Conservation (phyloP, 495 filamentous ascomycete species). For the Trichoderma orchidacearum region DNA sequence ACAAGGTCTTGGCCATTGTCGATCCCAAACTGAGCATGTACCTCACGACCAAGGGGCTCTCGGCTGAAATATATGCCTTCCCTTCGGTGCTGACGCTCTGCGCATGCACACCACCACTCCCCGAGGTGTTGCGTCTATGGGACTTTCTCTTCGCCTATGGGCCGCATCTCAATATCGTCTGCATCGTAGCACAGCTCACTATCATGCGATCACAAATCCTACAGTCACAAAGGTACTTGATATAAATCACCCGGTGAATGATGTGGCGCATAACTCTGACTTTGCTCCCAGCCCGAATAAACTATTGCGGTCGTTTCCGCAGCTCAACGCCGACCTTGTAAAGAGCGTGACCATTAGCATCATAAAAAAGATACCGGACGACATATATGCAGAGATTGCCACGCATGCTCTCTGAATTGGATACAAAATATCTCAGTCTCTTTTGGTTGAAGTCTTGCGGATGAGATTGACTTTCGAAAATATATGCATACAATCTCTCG, state of each 20-base stretch:
- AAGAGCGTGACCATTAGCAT: constrained; percentile 67
- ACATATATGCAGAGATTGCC: constrained; percentile 80
- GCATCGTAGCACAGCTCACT: constrained; percentile 92
- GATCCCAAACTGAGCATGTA: constrained; percentile 78
- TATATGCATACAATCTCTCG: too few species aligned
- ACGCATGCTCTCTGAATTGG: constrained; percentile 57
- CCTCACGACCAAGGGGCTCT: constrained; percentile 71
- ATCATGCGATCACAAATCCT: constrained; percentile 76
- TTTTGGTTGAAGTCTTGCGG: too few species aligned
- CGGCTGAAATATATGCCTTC: constrained; percentile 95
- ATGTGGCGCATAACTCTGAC: neutral
- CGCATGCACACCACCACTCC: constrained; percentile 92
- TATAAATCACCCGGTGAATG: too few species aligned
- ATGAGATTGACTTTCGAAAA: too few species aligned
- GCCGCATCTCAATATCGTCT: constrained; percentile 84
- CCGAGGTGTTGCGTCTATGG: constrained; percentile 91
- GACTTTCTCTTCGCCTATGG: constrained; percentile 97
- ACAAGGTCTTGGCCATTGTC: constrained; percentile 77
- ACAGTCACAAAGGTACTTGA: constrained; percentile 60
- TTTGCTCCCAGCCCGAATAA: constrained; percentile 61
- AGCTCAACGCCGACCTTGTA: constrained; percentile 66
- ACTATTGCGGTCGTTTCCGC: constrained; percentile 78
- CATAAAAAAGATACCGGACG: constrained; percentile 73
- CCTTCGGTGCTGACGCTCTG: constrained; percentile 88
- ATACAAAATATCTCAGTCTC: neutral